phyloP scores from a whole-genome alignment of 2,329 filamentous ascomycete species.

The Alternaria sp. region DNA sequence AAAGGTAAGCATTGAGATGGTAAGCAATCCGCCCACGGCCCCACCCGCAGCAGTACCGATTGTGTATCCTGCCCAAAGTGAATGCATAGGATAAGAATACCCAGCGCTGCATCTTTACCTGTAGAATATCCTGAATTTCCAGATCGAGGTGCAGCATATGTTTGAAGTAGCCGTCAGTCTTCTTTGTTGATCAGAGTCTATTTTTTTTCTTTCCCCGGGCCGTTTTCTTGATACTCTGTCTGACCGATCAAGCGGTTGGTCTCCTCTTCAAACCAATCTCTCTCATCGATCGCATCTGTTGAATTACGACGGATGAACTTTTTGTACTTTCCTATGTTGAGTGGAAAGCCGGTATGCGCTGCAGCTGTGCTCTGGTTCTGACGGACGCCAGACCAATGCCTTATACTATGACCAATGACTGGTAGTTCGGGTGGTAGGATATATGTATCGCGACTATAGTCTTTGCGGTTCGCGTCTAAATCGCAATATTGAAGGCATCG shows the following conservation, averaged over 20 bases:
- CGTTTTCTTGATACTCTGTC: background rate
- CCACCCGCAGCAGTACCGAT: background rate
- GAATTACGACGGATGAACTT: conserved; percentile 11
- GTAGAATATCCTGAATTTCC: background rate
- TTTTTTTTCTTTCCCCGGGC: background rate
- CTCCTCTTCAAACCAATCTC: background rate
- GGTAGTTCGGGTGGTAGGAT: conserved; percentile 20
- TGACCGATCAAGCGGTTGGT: background rate
- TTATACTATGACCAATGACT: conserved; percentile 23
- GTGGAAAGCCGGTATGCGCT: conserved; percentile 20
- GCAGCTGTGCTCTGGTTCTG: conserved; percentile 11
- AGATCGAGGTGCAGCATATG: no score
- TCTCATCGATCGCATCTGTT: background rate
- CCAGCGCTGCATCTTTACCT: background rate
- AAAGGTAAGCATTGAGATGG: background rate
- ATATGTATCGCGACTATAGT: conserved; percentile 5
- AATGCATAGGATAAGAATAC: background rate
- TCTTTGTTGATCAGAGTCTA: no score
- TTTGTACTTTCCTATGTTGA: conserved; percentile 19
- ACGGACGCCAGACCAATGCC: conserved; percentile 26
- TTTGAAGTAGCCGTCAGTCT: no score
- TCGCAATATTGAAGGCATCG: conserved; percentile 1
- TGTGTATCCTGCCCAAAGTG: background rate
- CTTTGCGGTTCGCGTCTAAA: background rate
- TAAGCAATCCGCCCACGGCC: background rate